These are phyloP conservation scores for Ogataea dorogensis DNA, from an alignment of 805 yeast species.

Conservation along the genomic window DNA sequence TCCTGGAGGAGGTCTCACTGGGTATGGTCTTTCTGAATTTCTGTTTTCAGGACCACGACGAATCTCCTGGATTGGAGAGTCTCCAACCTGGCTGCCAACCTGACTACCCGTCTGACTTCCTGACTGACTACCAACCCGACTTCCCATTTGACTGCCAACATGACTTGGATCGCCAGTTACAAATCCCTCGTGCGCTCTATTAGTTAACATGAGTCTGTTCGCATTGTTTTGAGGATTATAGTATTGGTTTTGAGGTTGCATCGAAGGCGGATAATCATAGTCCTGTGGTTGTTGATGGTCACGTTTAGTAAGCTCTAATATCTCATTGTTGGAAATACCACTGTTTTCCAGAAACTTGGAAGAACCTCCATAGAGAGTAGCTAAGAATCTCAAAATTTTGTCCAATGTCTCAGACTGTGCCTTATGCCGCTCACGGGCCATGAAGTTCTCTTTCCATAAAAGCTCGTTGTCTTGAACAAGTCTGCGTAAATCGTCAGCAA, in stretches of 20 bases:
- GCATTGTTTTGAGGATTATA: slow-evolving; percentile 12
- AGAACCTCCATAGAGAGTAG: slow-evolving; percentile 74
- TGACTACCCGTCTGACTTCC: too few relatives aligned
- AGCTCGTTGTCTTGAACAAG: slow-evolving; percentile 84
- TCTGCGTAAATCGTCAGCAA: slow-evolving; percentile 80
- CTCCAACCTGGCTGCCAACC: slow-evolving; percentile 11
- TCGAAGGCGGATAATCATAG: slow-evolving; percentile 13
- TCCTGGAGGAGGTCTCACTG: slow-evolving; percentile 3
- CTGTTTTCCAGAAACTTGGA: slow-evolving; percentile 34
- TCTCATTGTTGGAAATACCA: slow-evolving; percentile 16
- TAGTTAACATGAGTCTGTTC: slow-evolving; percentile 29
- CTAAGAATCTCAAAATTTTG: slow-evolving; percentile 81
- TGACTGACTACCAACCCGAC: too few relatives aligned
- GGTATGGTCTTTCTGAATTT: slow-evolving; percentile 17
- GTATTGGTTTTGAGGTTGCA: slow-evolving; percentile 10
- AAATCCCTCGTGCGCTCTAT: slow-evolving; percentile 25
- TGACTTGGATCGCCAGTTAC: slow-evolving; percentile 6
- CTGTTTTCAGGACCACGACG: slow-evolving; percentile 32
- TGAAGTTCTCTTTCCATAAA: slow-evolving; percentile 85
- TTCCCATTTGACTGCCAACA: slow-evolving; percentile 5
- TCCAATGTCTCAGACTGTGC: slow-evolving; percentile 86
- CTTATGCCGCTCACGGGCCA: slow-evolving; percentile 80
- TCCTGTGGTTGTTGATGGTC: slow-evolving; percentile 16
- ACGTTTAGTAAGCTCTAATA: slow-evolving; percentile 19
- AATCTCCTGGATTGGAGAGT: slow-evolving; percentile 32